A percentile compares a stretch with the other conserved stretches of the same genome.
phyloP scores from a whole-genome alignment of 345 rosid genomes.

The Heritiera fomes region DNA sequence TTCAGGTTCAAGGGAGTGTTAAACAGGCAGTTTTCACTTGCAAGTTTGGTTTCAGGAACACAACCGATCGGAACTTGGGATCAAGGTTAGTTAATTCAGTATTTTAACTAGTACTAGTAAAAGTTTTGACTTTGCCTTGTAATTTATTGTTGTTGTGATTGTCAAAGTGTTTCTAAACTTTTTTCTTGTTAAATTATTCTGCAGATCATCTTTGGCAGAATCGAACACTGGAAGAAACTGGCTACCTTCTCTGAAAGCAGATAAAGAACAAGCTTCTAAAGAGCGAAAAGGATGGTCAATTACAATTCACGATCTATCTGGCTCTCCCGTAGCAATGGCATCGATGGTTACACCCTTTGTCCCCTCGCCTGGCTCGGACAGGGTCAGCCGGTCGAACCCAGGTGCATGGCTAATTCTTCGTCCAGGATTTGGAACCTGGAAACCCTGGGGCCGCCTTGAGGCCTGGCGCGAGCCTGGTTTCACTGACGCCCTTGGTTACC shows the following conservation, averaged over 20 bases:
- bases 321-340: constrained; percentile 95
- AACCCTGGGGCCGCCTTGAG: constrained; percentile 93
- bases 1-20: constrained; percentile 82
- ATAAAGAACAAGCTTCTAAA: constrained; percentile 53
- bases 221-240: constrained; percentile 45
- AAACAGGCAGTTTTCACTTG: constrained; percentile 94
- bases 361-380: constrained; percentile 82
- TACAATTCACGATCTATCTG: constrained; percentile 91
- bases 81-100: constrained; percentile 47
- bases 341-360: constrained; percentile 98
- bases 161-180: neutral
- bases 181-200: neutral
- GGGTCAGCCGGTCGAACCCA: constrained; percentile 79
- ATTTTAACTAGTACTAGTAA: neutral
- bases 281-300: constrained; percentile 96
- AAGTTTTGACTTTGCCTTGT: neutral
- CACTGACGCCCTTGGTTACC: constrained; percentile 67
- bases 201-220: constrained; percentile 62
- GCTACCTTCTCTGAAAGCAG: constrained; percentile 48
- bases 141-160: neutral
- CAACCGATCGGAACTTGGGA: constrained; percentile 56
- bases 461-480: constrained; percentile 75
- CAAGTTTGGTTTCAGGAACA: constrained; percentile 74
- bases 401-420: constrained; percentile 94
- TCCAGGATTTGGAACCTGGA: constrained; percentile 85